Conservation (phyloP, 495 filamentous ascomycete species). For the Melanomma pulvis-pyrius region DNA sequence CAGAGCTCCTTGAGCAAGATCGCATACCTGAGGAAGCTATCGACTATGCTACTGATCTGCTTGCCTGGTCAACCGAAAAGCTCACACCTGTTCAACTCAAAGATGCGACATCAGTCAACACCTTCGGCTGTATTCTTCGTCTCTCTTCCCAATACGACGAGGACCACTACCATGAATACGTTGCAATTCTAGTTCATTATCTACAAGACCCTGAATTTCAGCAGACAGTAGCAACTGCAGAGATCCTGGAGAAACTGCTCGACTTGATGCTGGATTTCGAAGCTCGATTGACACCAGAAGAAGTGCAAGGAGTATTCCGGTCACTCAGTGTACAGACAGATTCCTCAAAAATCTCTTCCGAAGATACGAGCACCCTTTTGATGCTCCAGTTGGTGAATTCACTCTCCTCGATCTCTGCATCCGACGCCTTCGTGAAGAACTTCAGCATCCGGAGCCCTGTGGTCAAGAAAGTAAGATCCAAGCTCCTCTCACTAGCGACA, state of each 20-base stretch:
- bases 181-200: constrained; percentile 23
- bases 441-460: constrained; percentile 11
- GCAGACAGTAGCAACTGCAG: constrained; percentile 10
- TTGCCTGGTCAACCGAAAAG: constrained; percentile 30
- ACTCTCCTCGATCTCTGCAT: constrained; percentile 29
- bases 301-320: constrained; percentile 14
- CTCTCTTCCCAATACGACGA: constrained; percentile 21
- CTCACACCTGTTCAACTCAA: constrained; percentile 23
- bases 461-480: constrained; percentile 23
- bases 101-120: constrained; percentile 16
- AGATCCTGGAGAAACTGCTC: constrained; percentile 17
- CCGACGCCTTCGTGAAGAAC: constrained; percentile 29
- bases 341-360: constrained; percentile 7
- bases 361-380: constrained; percentile 17
- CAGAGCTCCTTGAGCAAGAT: background rate
- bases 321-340: constrained; percentile 8
- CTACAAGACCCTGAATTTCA: constrained; percentile 32
- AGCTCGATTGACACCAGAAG: constrained; percentile 9
- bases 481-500: constrained; percentile 10
- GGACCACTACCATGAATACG: constrained; percentile 29
- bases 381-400: constrained; percentile 25
- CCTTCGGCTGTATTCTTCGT: constrained; percentile 11
- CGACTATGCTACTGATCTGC: constrained; percentile 32
- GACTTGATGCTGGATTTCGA: constrained; percentile 29
- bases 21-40: constrained; percentile 27